Evolutionary conservation across 345 rosid species (phyloP).

Genomic region (Eucalyptus marginata): DNA sequence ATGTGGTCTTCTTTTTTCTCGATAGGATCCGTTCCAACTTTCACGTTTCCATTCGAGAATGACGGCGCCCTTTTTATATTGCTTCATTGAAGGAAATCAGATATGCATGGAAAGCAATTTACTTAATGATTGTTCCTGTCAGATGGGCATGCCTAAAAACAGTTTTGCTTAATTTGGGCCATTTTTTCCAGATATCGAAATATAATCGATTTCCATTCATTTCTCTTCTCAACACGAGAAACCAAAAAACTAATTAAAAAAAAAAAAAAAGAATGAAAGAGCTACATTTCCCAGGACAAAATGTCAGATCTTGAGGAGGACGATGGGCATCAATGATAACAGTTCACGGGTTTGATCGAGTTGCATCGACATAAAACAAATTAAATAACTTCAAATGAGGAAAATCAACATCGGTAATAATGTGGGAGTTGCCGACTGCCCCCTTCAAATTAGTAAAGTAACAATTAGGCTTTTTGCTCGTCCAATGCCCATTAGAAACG

Average conservation of each 20-base stretch:
- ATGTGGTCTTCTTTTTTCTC: not conserved
- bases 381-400: not conserved
- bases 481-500: not conserved
- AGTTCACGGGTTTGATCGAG: not conserved
- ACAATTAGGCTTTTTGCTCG: not conserved
- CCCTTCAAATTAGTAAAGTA: not conserved
- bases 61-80: not conserved
- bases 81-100: not conserved
- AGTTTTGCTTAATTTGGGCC: not conserved
- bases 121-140: not conserved
- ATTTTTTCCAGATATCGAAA: not conserved
- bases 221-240: not conserved
- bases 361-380: not conserved
- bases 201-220: not conserved
- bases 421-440: not conserved
- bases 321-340: not conserved
- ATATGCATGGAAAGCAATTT: not conserved
- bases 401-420: not conserved
- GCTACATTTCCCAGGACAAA: not conserved
- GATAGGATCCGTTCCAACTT: not conserved
- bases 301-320: not conserved
- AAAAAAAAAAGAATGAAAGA: not conserved
- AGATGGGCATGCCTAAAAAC: not conserved
- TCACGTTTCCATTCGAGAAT: not conserved
- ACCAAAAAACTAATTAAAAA: not conserved